Percentiles rank a stretch among this genome's conserved stretches.
phyloP scores from a whole-genome alignment of 352 stramenopile genomes.

The Halophytophthora batemanensis region DNA sequence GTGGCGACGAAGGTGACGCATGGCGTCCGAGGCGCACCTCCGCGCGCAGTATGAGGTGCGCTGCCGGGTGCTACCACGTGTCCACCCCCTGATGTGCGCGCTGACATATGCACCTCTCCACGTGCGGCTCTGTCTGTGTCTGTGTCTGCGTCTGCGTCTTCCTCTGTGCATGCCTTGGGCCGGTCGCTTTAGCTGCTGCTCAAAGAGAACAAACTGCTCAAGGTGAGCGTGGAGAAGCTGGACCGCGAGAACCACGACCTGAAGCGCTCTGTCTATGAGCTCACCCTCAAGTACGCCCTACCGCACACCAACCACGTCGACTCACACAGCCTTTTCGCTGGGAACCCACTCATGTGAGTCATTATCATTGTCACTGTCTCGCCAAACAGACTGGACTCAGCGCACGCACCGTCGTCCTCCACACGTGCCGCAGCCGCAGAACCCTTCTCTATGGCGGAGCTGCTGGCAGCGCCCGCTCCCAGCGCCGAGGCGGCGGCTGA shows the following conservation, averaged over 20 bases:
- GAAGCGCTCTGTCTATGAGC: constrained; percentile 89
- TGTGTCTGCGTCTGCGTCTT: background rate
- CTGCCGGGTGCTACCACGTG: background rate
- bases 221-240: constrained; percentile 76
- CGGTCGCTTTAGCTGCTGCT: constrained; percentile 39
- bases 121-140: background rate
- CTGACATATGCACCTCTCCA: no score
- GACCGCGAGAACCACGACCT: constrained; percentile 88
- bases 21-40: constrained; percentile 81
- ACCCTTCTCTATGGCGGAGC: constrained; percentile 70
- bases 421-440: constrained; percentile 30
- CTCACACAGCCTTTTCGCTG: background rate
- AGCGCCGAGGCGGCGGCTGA: constrained; percentile 31
- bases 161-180: background rate
- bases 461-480: constrained; percentile 43
- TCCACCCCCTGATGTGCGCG: background rate
- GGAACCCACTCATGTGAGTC: background rate
- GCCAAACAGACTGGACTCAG: constrained; percentile 73
- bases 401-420: constrained; percentile 29
- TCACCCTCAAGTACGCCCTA: constrained; percentile 77
- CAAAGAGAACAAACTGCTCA: constrained; percentile 87
- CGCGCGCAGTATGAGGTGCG: constrained; percentile 81
- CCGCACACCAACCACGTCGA: background rate
- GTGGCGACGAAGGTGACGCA: no score
- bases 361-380: background rate